Evolutionary conservation across 2,329 filamentous ascomycete species (phyloP).

Genomic region (Curvularia lunata): DNA sequence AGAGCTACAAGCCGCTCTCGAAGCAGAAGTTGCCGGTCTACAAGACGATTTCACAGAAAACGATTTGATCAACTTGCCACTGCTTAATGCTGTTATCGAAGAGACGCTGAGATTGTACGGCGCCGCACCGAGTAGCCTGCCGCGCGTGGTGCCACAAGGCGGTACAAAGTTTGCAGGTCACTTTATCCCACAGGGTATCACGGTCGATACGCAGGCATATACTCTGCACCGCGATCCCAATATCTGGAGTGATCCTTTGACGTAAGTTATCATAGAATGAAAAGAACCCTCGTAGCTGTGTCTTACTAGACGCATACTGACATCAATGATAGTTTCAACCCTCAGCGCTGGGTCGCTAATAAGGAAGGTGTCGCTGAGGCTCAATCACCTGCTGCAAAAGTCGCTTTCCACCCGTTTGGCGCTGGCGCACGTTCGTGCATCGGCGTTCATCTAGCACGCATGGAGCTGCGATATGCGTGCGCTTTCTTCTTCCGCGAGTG

Average conservation of each 20-base stretch:
- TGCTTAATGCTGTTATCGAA: conserved; percentile 49
- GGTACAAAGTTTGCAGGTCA: conserved; percentile 45
- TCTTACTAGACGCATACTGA: neutral
- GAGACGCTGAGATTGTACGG: conserved; percentile 50
- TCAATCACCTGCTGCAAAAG: conserved; percentile 47
- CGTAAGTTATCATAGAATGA: conserved; percentile 21
- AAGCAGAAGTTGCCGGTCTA: conserved; percentile 31
- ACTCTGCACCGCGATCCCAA: conserved; percentile 48
- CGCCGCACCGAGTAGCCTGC: conserved; percentile 46
- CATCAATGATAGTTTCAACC: conserved; percentile 39
- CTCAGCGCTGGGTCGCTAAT: conserved; percentile 39
- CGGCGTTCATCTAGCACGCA: conserved; percentile 69
- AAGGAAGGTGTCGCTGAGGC: conserved; percentile 35
- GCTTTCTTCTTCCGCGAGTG: conserved; percentile 61
- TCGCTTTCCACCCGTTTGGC: conserved; percentile 71
- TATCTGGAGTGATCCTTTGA: conserved; percentile 36
- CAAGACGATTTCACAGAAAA: conserved; percentile 32
- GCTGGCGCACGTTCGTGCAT: conserved; percentile 73
- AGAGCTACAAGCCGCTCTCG: conserved; percentile 27
- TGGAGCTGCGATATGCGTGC: conserved; percentile 61
- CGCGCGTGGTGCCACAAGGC: conserved; percentile 47
- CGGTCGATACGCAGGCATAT: conserved; percentile 50
- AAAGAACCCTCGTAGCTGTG: too few species aligned
- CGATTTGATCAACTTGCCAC: conserved; percentile 42
- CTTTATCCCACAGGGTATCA: conserved; percentile 48